Conservation (phyloP, 2,329 filamentous ascomycete species). For the Tolypocladium guangdongense region DNA sequence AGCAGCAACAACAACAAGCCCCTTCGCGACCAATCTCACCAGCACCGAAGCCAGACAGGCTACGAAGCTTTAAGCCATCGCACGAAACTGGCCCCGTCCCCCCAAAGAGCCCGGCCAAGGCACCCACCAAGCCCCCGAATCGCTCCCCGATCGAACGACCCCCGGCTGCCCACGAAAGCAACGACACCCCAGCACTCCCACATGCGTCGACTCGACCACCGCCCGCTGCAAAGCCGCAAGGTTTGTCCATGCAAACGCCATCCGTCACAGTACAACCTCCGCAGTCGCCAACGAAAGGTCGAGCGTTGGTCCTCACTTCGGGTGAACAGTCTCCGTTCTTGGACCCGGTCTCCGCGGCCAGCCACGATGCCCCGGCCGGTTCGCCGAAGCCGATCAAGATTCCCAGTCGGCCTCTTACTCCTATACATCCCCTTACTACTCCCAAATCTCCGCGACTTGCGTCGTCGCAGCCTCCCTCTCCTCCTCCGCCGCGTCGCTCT, state of each 20-base stretch:
- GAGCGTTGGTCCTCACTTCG: conserved; percentile 19
- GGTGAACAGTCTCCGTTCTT: conserved; percentile 35
- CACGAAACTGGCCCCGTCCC: conserved; percentile 16
- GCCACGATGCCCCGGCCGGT: conserved; percentile 28
- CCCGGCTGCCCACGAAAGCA: conserved; percentile 9
- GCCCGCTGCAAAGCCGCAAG: conserved; percentile 12
- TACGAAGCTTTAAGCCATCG: conserved; percentile 28
- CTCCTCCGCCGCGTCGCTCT: conserved; percentile 53
- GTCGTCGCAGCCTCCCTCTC: conserved; percentile 46
- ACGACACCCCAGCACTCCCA: conserved; percentile 11
- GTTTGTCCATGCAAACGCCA: conserved; percentile 44
- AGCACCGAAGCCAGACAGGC: conserved; percentile 30
- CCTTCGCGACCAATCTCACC: conserved; percentile 25
- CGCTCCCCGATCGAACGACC: conserved; percentile 7
- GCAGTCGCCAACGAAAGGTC: conserved; percentile 51
- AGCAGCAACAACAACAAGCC: conserved; percentile 11
- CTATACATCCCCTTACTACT: conserved; percentile 25
- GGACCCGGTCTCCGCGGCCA: conserved; percentile 33
- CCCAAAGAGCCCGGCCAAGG: conserved; percentile 5
- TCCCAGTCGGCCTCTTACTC: conserved; percentile 44
- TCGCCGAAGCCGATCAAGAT: conserved; percentile 39
- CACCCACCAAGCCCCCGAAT: conserved; percentile 16
- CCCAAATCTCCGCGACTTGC: conserved; percentile 34
- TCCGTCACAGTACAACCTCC: conserved; percentile 61
- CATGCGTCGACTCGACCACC: conserved; percentile 14